Evolutionary conservation across 2,329 filamentous ascomycete species (phyloP).

Genomic region (Paecilomyces fulvus): DNA sequence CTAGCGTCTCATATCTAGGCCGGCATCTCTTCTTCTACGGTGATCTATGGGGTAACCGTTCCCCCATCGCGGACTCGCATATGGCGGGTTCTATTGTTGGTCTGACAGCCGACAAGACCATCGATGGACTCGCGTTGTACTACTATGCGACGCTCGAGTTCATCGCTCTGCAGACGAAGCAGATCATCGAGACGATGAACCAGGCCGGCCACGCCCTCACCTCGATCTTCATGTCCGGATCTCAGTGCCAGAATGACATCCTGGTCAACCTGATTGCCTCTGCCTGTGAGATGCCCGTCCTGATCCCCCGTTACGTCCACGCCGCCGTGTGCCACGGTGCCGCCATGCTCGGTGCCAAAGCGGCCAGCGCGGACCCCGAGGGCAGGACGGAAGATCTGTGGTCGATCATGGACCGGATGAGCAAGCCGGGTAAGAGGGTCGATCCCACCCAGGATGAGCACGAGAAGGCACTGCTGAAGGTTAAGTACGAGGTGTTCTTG

Average conservation of each 20-base stretch:
- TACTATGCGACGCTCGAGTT: slow-evolving; percentile 98
- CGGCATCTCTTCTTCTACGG: slow-evolving; percentile 99
- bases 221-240: slow-evolving; percentile 98
- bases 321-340: slow-evolving; percentile 96
- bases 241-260: slow-evolving; percentile 91
- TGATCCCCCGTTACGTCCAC: slow-evolving; percentile 89
- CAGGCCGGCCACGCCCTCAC: slow-evolving; percentile 74
- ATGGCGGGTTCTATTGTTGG: slow-evolving; percentile 91
- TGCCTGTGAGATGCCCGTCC: slow-evolving; percentile 81
- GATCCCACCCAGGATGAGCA: slow-evolving; percentile 61
- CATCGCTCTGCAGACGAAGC: slow-evolving; percentile 90
- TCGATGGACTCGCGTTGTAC: slow-evolving; percentile 79
- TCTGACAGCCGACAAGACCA: slow-evolving; percentile 73
- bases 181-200: slow-evolving; percentile 96
- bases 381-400: slow-evolving; percentile 81
- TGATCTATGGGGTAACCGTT: slow-evolving; percentile 93
- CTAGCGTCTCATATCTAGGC: slow-evolving; percentile 73
- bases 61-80: slow-evolving; percentile 80
- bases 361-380: slow-evolving; percentile 70
- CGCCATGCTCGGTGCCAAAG: slow-evolving; percentile 95
- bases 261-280: slow-evolving; percentile 88
- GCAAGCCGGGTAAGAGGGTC: slow-evolving; percentile 80
- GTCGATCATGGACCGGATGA: slow-evolving; percentile 97
- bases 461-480: slow-evolving; percentile 71
- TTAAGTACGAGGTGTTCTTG: slow-evolving; percentile 93